Percentiles rank a stretch among this genome's conserved stretches.
These are phyloP conservation scores for Alternaria sp. DNA, from an alignment of 2,329 filamentous ascomycete species.

Conservation along the genomic window DNA sequence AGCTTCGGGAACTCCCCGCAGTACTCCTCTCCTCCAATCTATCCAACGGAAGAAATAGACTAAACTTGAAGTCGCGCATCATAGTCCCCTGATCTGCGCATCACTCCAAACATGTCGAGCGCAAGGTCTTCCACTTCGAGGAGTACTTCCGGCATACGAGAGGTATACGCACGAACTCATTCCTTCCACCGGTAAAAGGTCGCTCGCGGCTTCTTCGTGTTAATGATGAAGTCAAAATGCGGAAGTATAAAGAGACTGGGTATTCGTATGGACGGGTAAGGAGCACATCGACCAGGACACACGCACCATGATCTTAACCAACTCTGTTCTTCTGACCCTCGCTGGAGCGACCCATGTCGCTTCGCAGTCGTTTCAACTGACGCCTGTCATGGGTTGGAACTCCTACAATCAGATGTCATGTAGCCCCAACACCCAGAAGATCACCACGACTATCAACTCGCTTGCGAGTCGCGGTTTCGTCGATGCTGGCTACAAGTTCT, in stretches of 20 bases:
- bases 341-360: slow-evolving; percentile 13
- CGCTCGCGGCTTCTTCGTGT: background rate
- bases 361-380: slow-evolving; percentile 23
- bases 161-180: background rate
- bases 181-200: slow-evolving; percentile 10
- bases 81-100: background rate
- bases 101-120: background rate
- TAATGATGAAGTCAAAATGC: background rate
- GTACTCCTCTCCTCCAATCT: background rate
- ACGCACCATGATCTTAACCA: slow-evolving; percentile 8
- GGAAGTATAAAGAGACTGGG: background rate
- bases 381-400: slow-evolving; percentile 28
- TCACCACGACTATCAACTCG: slow-evolving; percentile 25
- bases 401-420: slow-evolving; percentile 27
- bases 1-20: background rate
- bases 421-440: slow-evolving; percentile 19
- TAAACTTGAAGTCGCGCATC: background rate
- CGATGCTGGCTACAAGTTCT: slow-evolving; percentile 25
- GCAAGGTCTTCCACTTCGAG: slow-evolving; percentile 1
- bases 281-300: background rate
- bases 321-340: slow-evolving; percentile 11
- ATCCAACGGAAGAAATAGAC: slow-evolving; percentile 5
- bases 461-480: slow-evolving; percentile 24
- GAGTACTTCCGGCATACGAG: background rate
- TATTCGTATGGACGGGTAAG: no score